Conservation (phyloP, 495 filamentous ascomycete species). For the Neurospora intermedia region DNA sequence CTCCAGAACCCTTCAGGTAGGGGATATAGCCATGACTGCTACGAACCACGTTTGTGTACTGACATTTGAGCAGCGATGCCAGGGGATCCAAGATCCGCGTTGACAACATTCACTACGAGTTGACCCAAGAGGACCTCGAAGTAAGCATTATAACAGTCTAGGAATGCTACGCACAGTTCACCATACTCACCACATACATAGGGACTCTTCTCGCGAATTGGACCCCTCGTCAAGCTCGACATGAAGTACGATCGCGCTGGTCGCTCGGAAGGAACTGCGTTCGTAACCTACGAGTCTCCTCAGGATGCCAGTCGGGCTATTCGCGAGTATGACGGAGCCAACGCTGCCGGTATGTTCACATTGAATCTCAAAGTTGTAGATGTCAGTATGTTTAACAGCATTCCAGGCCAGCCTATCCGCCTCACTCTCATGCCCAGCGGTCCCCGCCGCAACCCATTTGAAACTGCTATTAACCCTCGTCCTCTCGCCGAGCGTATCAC, state of each 20-base stretch:
- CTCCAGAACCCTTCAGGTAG: constrained; percentile 43
- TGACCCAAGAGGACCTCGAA: constrained; percentile 76
- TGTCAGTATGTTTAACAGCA: constrained; percentile 6
- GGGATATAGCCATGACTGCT: constrained; percentile 5
- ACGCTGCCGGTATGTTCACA: constrained; percentile 57
- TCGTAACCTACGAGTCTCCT: constrained; percentile 62
- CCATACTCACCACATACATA: constrained; percentile 24
- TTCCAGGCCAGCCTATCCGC: constrained; percentile 67
- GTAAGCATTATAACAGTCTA: constrained; percentile 33
- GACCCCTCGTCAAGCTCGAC: constrained; percentile 55
- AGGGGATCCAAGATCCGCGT: constrained; percentile 66
- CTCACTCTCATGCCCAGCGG: constrained; percentile 53
- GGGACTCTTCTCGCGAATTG: constrained; percentile 75
- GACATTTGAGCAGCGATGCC: constrained; percentile 28
- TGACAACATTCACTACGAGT: constrained; percentile 89
- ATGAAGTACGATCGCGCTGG: constrained; percentile 84
- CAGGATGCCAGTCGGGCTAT: constrained; percentile 66
- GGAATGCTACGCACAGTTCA: neutral
- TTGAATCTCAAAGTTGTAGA: neutral
- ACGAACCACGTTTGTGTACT: neutral
- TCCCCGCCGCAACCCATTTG: constrained; percentile 45
- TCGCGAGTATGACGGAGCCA: constrained; percentile 76
- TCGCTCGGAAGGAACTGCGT: constrained; percentile 78
- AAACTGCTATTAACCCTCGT: constrained; percentile 44
- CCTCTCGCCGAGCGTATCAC: constrained; percentile 71